A percentile compares a stretch with the other conserved stretches of the same genome.
phyloP scores from a whole-genome alignment of 2,329 filamentous ascomycete genomes.

The Talaromyces sp. region DNA sequence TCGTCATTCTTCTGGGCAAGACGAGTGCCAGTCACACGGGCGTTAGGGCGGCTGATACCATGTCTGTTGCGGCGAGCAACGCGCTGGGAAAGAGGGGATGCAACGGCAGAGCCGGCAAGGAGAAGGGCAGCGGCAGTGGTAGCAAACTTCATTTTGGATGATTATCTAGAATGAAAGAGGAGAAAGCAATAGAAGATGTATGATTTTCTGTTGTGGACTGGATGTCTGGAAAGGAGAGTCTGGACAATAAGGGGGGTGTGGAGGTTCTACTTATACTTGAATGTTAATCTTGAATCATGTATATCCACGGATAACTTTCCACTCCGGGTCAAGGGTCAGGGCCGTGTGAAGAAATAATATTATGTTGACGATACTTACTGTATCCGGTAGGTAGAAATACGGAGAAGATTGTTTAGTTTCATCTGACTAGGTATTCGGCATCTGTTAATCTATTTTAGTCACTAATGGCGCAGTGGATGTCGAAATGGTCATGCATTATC shows the following conservation, averaged over 20 bases:
- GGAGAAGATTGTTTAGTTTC: conserved; percentile 1
- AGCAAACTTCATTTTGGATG: conserved; percentile 51
- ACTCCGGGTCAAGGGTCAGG: not conserved
- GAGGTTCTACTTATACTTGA: conserved; percentile 6
- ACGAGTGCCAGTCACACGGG: conserved; percentile 23
- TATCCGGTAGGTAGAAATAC: not conserved
- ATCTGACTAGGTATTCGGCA: not conserved
- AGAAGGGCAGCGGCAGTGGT: conserved; percentile 33
- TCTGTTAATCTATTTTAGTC: not conserved
- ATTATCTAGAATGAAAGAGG: conserved; percentile 5
- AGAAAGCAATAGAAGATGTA: not conserved
- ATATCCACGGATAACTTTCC: not conserved
- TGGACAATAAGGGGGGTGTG: not conserved
- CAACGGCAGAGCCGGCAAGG: conserved; percentile 42
- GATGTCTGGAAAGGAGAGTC: not conserved
- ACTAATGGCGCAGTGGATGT: not conserved
- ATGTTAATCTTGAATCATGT: not conserved
- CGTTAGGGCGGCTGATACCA: conserved; percentile 31
- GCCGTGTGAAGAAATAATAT: not conserved
- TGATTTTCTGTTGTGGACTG: not conserved
- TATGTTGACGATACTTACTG: conserved; percentile 7
- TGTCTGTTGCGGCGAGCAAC: conserved; percentile 26
- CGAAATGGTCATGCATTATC: not conserved
- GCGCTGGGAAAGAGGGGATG: conserved; percentile 44
- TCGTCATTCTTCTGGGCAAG: conserved; percentile 33